phyloP scores from a whole-genome alignment of 805 yeast genomes.

The Saccharomyces paradoxus region DNA sequence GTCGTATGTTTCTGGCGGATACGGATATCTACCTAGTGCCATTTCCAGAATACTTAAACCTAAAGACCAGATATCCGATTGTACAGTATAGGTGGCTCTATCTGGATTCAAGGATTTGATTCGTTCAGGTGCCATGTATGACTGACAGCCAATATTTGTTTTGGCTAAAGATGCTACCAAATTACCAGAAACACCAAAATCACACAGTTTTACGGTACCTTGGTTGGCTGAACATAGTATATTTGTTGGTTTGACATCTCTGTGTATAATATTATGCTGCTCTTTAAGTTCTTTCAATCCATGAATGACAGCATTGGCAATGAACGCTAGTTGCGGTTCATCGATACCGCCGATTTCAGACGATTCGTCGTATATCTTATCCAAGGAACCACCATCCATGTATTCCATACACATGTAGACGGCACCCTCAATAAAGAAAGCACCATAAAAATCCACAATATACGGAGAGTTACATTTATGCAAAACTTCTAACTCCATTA shows the following conservation, averaged over 20 bases:
- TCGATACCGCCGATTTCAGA: slow-evolving; percentile 48
- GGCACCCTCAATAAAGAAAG: slow-evolving; percentile 94
- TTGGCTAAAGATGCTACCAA: slow-evolving; percentile 90
- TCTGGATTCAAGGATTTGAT: slow-evolving; percentile 69
- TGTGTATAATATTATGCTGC: slow-evolving; percentile 82
- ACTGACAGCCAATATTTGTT: slow-evolving; percentile 95
- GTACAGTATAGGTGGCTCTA: slow-evolving; percentile 78
- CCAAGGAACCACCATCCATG: slow-evolving; percentile 94
- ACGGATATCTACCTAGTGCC: slow-evolving; percentile 90
- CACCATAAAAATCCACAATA: slow-evolving; percentile 95
- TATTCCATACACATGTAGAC: slow-evolving; percentile 97
- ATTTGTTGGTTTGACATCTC: slow-evolving; percentile 96
- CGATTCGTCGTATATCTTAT: slow-evolving; percentile 63
- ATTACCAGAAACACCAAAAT: slow-evolving; percentile 93
- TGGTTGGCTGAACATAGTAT: slow-evolving; percentile 63
- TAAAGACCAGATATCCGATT: slow-evolving; percentile 91
- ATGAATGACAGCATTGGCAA: slow-evolving; percentile 67
- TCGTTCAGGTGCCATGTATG: slow-evolving; percentile 98
- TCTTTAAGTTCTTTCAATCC: slow-evolving; percentile 85
- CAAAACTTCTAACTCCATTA: slow-evolving; percentile 91
- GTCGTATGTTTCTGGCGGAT: slow-evolving; percentile 86
- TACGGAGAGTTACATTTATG: slow-evolving; percentile 86
- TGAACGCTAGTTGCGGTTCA: slow-evolving; percentile 72
- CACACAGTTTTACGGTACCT: slow-evolving; percentile 90
- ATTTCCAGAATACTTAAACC: slow-evolving; percentile 83